These are phyloP conservation scores for Macrotyloma uniflorum DNA, from an alignment of 306 rosid genomes.

Conservation along the genomic window DNA sequence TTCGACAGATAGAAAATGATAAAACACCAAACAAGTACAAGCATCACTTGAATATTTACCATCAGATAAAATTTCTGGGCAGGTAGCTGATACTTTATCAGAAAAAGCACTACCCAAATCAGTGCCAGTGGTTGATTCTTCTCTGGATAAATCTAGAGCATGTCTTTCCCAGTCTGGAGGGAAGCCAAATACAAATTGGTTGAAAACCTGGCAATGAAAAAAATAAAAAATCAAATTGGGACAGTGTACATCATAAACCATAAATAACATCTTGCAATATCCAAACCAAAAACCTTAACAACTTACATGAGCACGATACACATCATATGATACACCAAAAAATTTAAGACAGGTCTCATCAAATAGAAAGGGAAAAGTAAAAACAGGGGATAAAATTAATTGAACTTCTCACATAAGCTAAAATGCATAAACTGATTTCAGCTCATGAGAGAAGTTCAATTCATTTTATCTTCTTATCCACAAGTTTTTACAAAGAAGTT, in stretches of 20 bases:
- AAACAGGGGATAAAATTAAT: neutral
- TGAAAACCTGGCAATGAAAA: conserved; percentile 51
- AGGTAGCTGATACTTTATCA: conserved; percentile 4
- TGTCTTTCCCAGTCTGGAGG: conserved; percentile 65
- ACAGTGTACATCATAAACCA: neutral
- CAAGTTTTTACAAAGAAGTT: neutral
- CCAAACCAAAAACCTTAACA: neutral
- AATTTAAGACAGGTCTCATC: neutral
- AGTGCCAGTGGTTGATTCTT: conserved; percentile 36
- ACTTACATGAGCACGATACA: neutral
- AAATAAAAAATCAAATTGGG: neutral
- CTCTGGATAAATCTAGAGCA: conserved; percentile 42
- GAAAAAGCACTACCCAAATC: conserved; percentile 24
- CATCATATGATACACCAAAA: neutral
- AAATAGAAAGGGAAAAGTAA: neutral
- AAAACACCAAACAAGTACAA: neutral
- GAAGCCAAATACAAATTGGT: conserved; percentile 67
- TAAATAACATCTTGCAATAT: conserved; percentile 7
- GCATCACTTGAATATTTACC: conserved; percentile 23
- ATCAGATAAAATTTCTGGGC: conserved; percentile 15
- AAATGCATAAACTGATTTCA: too few species aligned
- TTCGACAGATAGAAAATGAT: neutral
- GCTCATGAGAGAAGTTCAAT: too few species aligned
- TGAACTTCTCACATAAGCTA: neutral
- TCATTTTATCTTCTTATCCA: neutral